Base-by-base conservation (phyloP, 192 early-diverging fungal genomes). In the Gonapodya prolifera region DNA sequence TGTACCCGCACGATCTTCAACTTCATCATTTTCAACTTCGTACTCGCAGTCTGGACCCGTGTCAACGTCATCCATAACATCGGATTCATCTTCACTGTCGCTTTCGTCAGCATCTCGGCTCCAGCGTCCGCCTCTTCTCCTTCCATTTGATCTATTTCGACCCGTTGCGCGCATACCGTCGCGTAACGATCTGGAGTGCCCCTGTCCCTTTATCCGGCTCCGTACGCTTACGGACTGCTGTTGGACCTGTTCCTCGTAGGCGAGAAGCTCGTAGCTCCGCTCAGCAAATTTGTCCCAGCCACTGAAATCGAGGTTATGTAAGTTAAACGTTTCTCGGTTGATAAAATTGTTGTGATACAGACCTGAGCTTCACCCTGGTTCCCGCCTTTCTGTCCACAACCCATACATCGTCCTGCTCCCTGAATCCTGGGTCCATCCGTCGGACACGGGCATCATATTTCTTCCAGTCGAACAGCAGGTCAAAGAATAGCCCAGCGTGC, bases 211-310 rank as follows among this genome's bases (percentile, higher is more conserved):
- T 23, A 61, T 23, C 45, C 45, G 45, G 23, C 45, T 61, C 45
- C 23, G 8, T 23, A 23, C 23, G 8, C 8, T 61, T 16, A 61
- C 45, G 8, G 45, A 61, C 23, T 61, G 45, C 23, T 61, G 45
- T 61, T 61, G 45, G 23, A 61, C 45, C 23, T 61, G 45, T 23
- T 61, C 45, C 45, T 61, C 45, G 45, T 61, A 61, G 8, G 45
- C 87, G 16, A 89, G 81, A 28, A 83, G 78, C 35, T 86, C 83
- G 78, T 89, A 89, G 2, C 84, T 78, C 28, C 85, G 77, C 69
- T 87, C 87, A 8, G 86, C 87, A 79, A 87, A 89, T 81, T 89
- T 89, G 71, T 89, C 87, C 85, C 87, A 89, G 1, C 88, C 88
- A 61, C 45, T 61, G 45, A 8, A 61, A 61, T 8, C 45, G 23